Evolutionary conservation across 1,139 yeast species (phyloP), one percentile per base, ranked within the genome.

Genomic region (Kodamaea ohmeri): DNA sequence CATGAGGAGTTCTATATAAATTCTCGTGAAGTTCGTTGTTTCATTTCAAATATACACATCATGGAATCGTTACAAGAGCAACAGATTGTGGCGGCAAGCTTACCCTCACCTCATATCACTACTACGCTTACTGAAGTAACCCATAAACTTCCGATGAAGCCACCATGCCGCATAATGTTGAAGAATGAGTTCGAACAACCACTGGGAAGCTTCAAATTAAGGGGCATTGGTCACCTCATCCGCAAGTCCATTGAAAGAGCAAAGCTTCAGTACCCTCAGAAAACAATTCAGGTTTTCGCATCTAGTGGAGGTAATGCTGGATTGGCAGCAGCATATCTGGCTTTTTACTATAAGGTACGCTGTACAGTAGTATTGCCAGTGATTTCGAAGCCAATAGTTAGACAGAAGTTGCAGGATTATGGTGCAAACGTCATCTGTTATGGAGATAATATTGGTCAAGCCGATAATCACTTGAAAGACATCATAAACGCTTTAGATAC

Each of bases 261-360:
- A 15, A 48, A 40, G 26, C 36, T 24, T 13, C 56, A 35, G 4
- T 32, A 36, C 26, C 42, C 48, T 14, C 28, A 36, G 9, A 43
- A 49, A 40, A 52, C 56, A 25, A 67, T 76, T 25, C 73, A 71
- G 21, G 78, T 82, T 4, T 77, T 71, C 53, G 71, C 83, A 5
- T 78, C 85, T 22, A 79, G 86, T 12, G 92, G 90, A 9, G 92
- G 92, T 0, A 83, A 83, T 53, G 92, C 92, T 0, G 92, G 92
- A 0, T 63, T 80, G 35, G 90, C 90, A 0, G 86, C 86, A 2
- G 87, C 88, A 0, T 72, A 72, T 37, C 78, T 84, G 30, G 76
- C 83, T 4, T 56, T 54, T 25, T 59, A 55, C 38, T 66, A 70
- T 43, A 63, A 65, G 2, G 55, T 73, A 6, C 66, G 69, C 8